A percentile compares a stretch with the other conserved stretches of the same genome.
These are phyloP conservation scores for Ophiostoma himal-ulmi DNA, from an alignment of 2,329 filamentous ascomycete genomes.

Conservation along the genomic window DNA sequence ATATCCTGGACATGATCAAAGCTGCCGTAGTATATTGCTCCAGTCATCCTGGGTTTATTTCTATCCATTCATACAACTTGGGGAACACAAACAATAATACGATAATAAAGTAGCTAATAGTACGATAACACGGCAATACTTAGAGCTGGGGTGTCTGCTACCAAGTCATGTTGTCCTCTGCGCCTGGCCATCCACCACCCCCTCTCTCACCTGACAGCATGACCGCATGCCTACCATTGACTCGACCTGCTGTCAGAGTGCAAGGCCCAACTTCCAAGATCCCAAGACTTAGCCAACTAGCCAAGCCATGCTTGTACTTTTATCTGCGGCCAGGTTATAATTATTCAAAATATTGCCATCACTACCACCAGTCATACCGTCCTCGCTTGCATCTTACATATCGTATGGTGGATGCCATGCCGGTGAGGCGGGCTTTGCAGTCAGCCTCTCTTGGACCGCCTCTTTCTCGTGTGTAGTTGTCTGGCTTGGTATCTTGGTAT, in stretches of 20 bases:
- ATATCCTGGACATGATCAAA: background rate
- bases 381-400: background rate
- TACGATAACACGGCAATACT: background rate
- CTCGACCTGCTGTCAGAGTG: background rate
- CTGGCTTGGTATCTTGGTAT: background rate
- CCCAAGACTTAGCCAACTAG: constrained; percentile 7
- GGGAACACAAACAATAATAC: constrained; percentile 7
- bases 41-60: background rate
- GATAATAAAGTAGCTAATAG: background rate
- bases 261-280: background rate
- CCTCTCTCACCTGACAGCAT: constrained; percentile 1
- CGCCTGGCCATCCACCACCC: background rate
- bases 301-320: constrained; percentile 20
- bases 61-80: background rate
- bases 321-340: background rate
- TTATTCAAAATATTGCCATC: background rate
- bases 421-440: constrained; percentile 8
- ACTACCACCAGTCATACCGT: background rate
- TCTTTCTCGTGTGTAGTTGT: background rate
- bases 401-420: constrained; percentile 1
- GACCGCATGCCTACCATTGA: background rate
- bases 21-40: background rate
- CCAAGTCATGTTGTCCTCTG: background rate
- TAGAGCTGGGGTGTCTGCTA: background rate
- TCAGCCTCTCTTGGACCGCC: constrained; percentile 9